Base-by-base conservation (phyloP, 345 rosid genomes). In the Zanthoxylum bungeanum region DNA sequence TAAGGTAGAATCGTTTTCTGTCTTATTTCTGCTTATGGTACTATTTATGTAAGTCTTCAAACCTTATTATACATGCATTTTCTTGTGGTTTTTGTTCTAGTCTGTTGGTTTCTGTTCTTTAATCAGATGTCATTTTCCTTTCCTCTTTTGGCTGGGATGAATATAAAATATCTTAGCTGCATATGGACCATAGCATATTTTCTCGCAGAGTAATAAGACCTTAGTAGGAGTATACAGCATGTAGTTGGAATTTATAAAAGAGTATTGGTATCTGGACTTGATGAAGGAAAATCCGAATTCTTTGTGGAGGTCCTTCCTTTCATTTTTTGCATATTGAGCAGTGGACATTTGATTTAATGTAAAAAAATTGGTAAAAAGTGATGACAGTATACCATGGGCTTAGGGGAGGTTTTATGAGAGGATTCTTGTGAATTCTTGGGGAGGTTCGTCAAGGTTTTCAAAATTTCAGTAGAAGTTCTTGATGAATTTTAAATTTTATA, bases 1-100 rank as follows among this genome's bases (percentile, higher is more conserved):
- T 65, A 91, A 91, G 91, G 97, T 89, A 82, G 19, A 82, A 57
- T 39, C 14, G 37, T 30, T 28, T 50, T 40, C 60, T 34, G 64
- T 28, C 56, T 64, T 50, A 34, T 21, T 58, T 66, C 27, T 28
- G 9, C 31, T 47, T 31, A 7, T 49, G 57, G 19, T 10, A 30
- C 21, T 58, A 50, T 50, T 28, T 64, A 53, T 46, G 68, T 46
- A 22, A 51, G 12, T 52, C 34, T 33, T 49, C 19, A 19, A 49
- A 47, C 19, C 3, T 53, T 16, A 37, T 68, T 52, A 53, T 11
- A 4, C 34, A 16, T 68, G 62, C 30, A 49, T 27, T 69, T 62
- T 9, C 33, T 39, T 40, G n/a, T 39, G 30, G 49, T 37, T 40
- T n/a, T 62, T 62, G 66, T 62, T 39, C 17, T 46, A 5, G 33